Conservation (phyloP, 169 alveolate species). For the Cryptosporidium andersoni region DNA sequence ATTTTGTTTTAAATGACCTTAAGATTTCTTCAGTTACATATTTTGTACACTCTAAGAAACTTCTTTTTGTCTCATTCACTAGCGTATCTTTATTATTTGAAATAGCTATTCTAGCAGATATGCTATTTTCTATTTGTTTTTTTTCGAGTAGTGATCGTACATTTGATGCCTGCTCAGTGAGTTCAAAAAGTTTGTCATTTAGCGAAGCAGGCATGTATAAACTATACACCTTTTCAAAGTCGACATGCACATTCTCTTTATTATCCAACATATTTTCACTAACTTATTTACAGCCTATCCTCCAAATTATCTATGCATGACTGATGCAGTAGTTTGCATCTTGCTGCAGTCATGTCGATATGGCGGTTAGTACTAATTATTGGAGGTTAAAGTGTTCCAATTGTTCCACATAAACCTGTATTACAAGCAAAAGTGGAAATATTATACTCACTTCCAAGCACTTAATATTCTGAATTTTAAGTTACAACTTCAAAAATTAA, state of each 20-base stretch:
- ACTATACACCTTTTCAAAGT: neutral
- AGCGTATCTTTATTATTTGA: constrained; percentile 6
- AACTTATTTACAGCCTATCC: too few species aligned
- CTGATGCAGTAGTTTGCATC: too few species aligned
- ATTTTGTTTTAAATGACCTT: constrained; percentile 8
- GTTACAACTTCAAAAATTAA: too few species aligned
- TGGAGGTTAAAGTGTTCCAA: too few species aligned
- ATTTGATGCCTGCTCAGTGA: constrained; percentile 54
- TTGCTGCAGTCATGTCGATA: constrained; percentile 50
- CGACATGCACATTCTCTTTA: constrained; percentile 12
- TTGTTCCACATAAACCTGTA: neutral
- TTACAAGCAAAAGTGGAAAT: neutral
- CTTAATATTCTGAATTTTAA: too few species aligned
- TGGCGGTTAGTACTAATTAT: neutral
- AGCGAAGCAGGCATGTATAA: neutral
- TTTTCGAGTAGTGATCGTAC: constrained; percentile 48
- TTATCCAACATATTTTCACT: neutral
- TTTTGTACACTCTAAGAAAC: neutral
- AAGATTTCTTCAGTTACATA: neutral
- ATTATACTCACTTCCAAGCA: too few species aligned
- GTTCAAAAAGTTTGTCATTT: constrained; percentile 1
- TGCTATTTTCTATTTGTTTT: constrained; percentile 21
- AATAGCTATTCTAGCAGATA: constrained; percentile 7
- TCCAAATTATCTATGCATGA: too few species aligned
- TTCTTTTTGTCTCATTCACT: constrained; percentile 19